Base-by-base conservation (phyloP, 1,139 yeast genomes). In the Hemisphaericaspora lyxosophila region DNA sequence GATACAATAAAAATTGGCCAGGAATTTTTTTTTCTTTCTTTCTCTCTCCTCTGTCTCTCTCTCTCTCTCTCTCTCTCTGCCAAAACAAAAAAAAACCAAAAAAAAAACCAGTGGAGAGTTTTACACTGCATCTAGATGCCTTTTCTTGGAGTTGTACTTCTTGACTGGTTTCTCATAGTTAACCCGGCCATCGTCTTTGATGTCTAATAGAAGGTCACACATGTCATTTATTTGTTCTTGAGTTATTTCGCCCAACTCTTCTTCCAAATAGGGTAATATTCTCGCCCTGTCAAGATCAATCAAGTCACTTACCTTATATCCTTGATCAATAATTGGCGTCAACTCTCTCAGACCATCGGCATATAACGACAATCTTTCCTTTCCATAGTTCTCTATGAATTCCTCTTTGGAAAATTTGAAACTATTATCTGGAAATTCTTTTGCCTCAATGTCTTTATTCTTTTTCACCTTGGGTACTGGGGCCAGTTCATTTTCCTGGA, bases 401-500 rank as follows among this genome's bases (percentile, higher is more conserved):
- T 59, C 61, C 2, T 48, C 54, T 35, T 45, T 33, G 3, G 49
- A 39, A 30, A 51, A 47, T 2, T 39, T 35, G 32, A 54, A 55
- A 11, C 41, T 35, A 31, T 62, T 62, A 0, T 67, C 64, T 0
- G 94, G 92, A 43, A 83, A 84, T 19, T 73, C 78, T 34, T 79
- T 74, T 18, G 70, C 69, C 36, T 87, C 89, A 32, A 92, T 70
- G n/a, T 73, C 78, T 41, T 95, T 73, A 43, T 83, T 81, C 60
- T 84, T 83, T 57, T 89, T 89, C 19, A 75, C 65, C 50, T 85
- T 79, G 1, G 95, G 94, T 17, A 62, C 72, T 0, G 98, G 98
- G 1, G 97, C 96, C 36, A 81, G 74, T 30, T 76, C 82, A 59
- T 92, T 92, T 55, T 89, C 95, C 55, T 80, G 82, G 6, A 88